These are phyloP conservation scores for Fusarium humuli DNA, from an alignment of 2,329 filamentous ascomycete genomes.

Conservation along the genomic window DNA sequence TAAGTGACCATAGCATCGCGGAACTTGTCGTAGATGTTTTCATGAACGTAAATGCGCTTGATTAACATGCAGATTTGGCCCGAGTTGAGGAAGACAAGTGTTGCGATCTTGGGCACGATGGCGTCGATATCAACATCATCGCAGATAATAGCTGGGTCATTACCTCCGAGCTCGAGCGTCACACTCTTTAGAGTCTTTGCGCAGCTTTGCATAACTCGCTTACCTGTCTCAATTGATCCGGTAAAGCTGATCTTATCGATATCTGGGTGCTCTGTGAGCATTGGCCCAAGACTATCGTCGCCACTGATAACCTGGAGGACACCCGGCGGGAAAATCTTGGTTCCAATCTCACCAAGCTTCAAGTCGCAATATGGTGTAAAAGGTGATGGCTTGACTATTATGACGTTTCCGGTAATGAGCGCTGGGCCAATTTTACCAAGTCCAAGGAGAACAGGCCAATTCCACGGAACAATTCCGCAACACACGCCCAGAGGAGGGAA, in stretches of 20 bases:
- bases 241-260: constrained; percentile 73
- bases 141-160: constrained; percentile 68
- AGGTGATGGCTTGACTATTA: constrained; percentile 68
- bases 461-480: neutral
- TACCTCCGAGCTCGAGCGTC: constrained; percentile 70
- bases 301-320: constrained; percentile 61
- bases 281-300: constrained; percentile 68
- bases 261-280: constrained; percentile 65
- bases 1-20: constrained; percentile 1
- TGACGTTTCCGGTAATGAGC: constrained; percentile 64
- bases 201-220: constrained; percentile 67
- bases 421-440: constrained; percentile 56
- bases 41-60: constrained; percentile 65
- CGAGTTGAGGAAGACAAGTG: neutral
- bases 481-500: neutral
- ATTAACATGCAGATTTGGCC: neutral
- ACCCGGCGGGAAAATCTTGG: constrained; percentile 66
- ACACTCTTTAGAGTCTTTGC: constrained; percentile 66
- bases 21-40: constrained; percentile 68
- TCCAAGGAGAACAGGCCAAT: neutral
- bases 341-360: constrained; percentile 53
- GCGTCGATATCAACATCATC: constrained; percentile 57
- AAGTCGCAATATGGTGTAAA: constrained; percentile 53
- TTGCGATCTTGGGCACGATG: neutral
- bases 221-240: constrained; percentile 67